Percentiles rank a stretch among this genome's conserved stretches.
These are phyloP conservation scores for Gyrodon lividus DNA, from an alignment of 768 basidiomycete species.

Conservation along the genomic window DNA sequence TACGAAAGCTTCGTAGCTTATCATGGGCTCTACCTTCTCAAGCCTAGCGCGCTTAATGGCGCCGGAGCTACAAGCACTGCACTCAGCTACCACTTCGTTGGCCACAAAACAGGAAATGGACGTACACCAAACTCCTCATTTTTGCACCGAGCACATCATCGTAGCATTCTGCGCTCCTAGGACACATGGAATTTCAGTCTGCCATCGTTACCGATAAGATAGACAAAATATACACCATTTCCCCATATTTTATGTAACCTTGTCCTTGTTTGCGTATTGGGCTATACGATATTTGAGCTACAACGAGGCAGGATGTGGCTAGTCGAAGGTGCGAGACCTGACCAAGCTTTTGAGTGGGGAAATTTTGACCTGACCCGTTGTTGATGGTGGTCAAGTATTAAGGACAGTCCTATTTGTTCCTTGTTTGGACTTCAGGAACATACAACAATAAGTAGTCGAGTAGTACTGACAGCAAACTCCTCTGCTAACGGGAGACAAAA, in stretches of 20 bases:
- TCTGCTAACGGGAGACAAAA: background rate
- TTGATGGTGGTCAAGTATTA: constrained; percentile 10
- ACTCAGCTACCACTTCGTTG: constrained; percentile 2
- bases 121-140: constrained; percentile 78
- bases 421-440: constrained; percentile 12
- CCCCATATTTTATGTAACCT: constrained; percentile 48
- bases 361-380: constrained; percentile 2
- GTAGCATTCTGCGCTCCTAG: constrained; percentile 68
- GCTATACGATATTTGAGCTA: constrained; percentile 3
- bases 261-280: constrained; percentile 2
- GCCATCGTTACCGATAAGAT: background rate
- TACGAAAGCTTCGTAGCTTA: constrained; percentile 74
- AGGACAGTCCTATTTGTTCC: constrained; percentile 13
- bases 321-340: constrained; percentile 9
- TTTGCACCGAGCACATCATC: constrained; percentile 75
- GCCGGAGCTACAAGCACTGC: constrained; percentile 50
- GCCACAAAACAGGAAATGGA: constrained; percentile 2
- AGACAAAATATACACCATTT: constrained; percentile 54
- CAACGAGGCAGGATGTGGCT: constrained; percentile 25
- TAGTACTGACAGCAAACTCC: no score
- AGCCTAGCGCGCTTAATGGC: constrained; percentile 67
- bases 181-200: background rate
- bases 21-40: constrained; percentile 61
- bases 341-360: constrained; percentile 2
- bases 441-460: constrained; percentile 10